Conservation (phyloP, 345 rosid genomes). For the Eucalyptus tenuipes region DNA sequence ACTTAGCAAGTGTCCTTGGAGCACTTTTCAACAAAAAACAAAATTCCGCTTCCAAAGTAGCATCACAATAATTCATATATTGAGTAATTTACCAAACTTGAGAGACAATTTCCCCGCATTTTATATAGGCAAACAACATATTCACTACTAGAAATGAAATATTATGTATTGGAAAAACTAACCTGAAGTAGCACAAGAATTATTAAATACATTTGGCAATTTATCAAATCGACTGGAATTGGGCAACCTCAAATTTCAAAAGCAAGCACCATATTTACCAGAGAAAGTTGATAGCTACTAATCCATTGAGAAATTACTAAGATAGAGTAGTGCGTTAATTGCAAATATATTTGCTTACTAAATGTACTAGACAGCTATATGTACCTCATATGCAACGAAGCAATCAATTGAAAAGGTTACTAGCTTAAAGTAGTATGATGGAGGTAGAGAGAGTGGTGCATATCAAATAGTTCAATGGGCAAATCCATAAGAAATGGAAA, state of each 20-base stretch:
- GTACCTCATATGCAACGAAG: too few relatives aligned
- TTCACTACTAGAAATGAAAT: neutral
- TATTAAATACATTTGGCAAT: neutral
- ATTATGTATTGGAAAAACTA: neutral
- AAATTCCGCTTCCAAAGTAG: neutral
- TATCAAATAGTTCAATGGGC: too few relatives aligned
- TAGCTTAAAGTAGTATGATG: too few relatives aligned
- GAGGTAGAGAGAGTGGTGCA: too few relatives aligned
- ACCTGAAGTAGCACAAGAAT: neutral
- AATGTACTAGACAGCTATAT: too few relatives aligned
- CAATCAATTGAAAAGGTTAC: too few relatives aligned
- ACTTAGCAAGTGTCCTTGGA: neutral
- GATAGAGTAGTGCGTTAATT: too few relatives aligned
- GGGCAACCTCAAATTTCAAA: neutral
- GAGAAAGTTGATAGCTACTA: too few relatives aligned
- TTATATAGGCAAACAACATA: neutral
- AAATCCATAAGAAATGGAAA: too few relatives aligned
- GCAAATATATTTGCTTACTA: too few relatives aligned
- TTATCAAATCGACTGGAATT: neutral
- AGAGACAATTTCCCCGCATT: neutral
- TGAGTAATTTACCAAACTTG: neutral
- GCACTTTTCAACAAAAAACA: neutral
- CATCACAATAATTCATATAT: neutral
- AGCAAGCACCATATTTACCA: too few relatives aligned
- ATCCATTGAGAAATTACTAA: too few relatives aligned